Conservation (phyloP, 148 eudicot species). For the Dianthus caryophyllus region DNA sequence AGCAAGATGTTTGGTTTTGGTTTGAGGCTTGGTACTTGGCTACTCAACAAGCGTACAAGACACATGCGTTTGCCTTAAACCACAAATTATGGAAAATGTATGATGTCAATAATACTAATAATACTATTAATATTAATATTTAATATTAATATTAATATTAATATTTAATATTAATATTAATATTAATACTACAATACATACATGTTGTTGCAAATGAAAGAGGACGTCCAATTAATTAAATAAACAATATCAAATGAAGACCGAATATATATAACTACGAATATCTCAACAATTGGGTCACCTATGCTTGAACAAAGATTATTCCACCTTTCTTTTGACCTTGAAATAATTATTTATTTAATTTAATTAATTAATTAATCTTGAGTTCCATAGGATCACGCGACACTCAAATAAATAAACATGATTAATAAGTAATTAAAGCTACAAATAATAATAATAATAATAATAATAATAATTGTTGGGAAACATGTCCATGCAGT, state of each 20-base stretch:
- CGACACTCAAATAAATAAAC: neutral
- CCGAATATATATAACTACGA: neutral
- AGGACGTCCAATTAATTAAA: neutral
- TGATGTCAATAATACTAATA: constrained; percentile 1
- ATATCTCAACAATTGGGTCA: neutral
- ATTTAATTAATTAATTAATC: neutral
- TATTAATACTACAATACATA: no score
- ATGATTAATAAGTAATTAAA: neutral
- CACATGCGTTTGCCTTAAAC: constrained; percentile 8
- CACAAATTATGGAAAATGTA: neutral
- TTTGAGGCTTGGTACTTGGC: neutral
- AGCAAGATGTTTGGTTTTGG: neutral
- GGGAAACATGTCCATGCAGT: constrained; percentile 10
- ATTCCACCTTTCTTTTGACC: constrained; percentile 20
- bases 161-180: no score
- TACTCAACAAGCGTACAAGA: neutral
- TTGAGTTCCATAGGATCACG: constrained; percentile 9
- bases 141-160: no score
- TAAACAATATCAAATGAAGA: neutral
- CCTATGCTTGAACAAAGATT: constrained; percentile 8
- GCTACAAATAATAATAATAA: constrained; percentile 1
- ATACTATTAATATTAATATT: no score
- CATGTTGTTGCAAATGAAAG: neutral
- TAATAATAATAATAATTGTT: no score
- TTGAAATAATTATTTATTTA: constrained; percentile 12